Evolutionary conservation across 177 flowering plant species (phyloP), one percentile per base, ranked within the genome.

Genomic region (Tripterygium wilfordii): DNA sequence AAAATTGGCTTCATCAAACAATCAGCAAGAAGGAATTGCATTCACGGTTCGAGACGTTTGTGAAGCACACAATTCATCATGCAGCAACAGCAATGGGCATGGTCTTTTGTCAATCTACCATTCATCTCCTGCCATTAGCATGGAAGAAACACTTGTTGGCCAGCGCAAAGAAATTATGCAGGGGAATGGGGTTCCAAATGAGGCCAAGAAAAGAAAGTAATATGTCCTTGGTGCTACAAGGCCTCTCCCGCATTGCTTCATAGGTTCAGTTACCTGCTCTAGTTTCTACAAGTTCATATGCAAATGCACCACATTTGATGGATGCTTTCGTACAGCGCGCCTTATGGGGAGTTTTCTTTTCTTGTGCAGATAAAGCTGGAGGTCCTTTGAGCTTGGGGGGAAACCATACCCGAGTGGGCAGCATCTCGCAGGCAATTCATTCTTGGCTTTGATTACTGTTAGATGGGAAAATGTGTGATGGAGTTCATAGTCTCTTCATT

Each of bases 381-480:
- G 57, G 48, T 8, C 2, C 43, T 10, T 10, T 15, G 31, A 21
- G n/a, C 42, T 42, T 49, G 20, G 1, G 25, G 22, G 24, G 39
- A 36, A 38, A 39, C 31, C 23, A n/a, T 36, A 20, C 8, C n/a
- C n/a, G n/a, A n/a, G n/a, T 0, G 31, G 10, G 29, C 35, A 37
- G 49, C 15, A 45, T 37, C 35, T 53, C 48, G 39, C 60, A 25
- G 71, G 66, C 71, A 67, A 67, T 29, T 67, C 71, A 67, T 67
- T 62, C 71, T 62, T 67, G 66, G 71, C 71, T 67, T 58, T 25
- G 43, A 51, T 53, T 42, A 55, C 43, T 28, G 33, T 30, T 30
- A 12, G 33, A 30, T 30, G 33, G 12, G 12, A 30, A 6, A 30
- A 30, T 6, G 33, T n/a, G n/a, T n/a, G n/a, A n/a, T n/a, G n/a